Conservation (phyloP, 208 protist genomes). For the Endotrypanum monterogeii region DNA sequence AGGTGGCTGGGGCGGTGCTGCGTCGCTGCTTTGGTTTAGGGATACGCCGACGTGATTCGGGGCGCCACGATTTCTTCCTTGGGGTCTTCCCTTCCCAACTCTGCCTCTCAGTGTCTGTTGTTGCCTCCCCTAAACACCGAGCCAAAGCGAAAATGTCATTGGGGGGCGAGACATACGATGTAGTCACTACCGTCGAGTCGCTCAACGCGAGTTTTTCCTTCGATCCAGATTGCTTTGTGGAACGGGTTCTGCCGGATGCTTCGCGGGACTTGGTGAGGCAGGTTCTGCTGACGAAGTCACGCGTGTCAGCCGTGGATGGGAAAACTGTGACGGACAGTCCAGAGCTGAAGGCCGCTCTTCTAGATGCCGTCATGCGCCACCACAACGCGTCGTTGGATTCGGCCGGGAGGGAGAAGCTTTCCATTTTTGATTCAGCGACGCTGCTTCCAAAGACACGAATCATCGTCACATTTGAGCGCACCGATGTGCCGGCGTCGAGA, state of each 20-base stretch:
- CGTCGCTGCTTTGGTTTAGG: neutral
- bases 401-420: constrained; percentile 1
- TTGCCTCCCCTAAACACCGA: neutral
- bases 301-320: constrained; percentile 58
- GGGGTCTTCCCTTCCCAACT: no score
- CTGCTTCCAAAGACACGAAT: constrained; percentile 28
- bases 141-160: constrained; percentile 4
- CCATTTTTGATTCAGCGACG: neutral
- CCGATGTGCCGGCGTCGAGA: constrained; percentile 26
- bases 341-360: constrained; percentile 55
- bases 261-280: constrained; percentile 31
- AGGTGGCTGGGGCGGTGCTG: neutral
- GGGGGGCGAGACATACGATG: constrained; percentile 18
- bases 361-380: constrained; percentile 25
- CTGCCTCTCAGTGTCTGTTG: neutral
- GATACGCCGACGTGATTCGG: neutral
- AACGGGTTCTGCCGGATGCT: constrained; percentile 34
- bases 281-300: constrained; percentile 17
- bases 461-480: constrained; percentile 44
- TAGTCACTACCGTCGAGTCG: constrained; percentile 50
- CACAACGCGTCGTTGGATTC: neutral
- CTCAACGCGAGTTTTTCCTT: constrained; percentile 57
- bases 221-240: constrained; percentile 66
- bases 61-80: no score
- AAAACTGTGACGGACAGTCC: constrained; percentile 47